Base-by-base conservation (phyloP, 352 stramenopile species). In the Globisporangium nagaii region DNA sequence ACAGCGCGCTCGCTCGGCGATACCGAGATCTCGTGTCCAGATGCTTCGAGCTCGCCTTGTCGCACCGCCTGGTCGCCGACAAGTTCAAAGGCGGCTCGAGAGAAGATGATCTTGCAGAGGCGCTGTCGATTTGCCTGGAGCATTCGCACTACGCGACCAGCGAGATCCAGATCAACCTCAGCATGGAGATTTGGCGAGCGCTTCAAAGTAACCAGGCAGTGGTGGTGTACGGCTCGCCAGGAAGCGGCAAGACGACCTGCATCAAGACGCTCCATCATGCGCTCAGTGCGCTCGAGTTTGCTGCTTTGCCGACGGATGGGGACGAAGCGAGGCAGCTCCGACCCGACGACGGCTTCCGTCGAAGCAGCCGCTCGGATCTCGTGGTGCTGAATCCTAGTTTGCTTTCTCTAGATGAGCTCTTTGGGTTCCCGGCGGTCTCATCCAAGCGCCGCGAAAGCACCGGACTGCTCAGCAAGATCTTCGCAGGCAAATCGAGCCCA, bases 181-280 rank as follows among this genome's bases (percentile, higher is more conserved):
- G 58, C 7, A 62, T 83, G 56, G 62, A 82, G 6, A 28, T 88
- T 3, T 83, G 64, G 57, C 60, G 58, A 27, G 56, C 61, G 4
- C 25, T 84, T 2, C 61, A 75, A 20, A 54, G n/a, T 0, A 62
- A 68, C 35, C 40, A 54, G 25, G 48, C 56, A 13, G 59, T 73
- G 4, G 22, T 82, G 24, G 65, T 88, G 0, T 65, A 75, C 15
- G 78, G 78, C n/a, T 8, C 36, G 25, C 11, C 53, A 11, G 75
- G 63, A 6, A 62, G 58, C 30, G 78, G 78, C 4, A 88, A 88
- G 41, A 74, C 58, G 2, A 73, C 64, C 3, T 84, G 71, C 25
- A 65, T 88, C 45, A 75, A 56, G 22, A 66, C 57, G 3, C 54
- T 88, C 0, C 73, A 85, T 37, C 65, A 71, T 10, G 75, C 78